Evolutionary conservation across 2,329 filamentous ascomycete genomes (phyloP), one percentile per base, ranked within the genome.

Genomic region (Tolypocladium nubicola): DNA sequence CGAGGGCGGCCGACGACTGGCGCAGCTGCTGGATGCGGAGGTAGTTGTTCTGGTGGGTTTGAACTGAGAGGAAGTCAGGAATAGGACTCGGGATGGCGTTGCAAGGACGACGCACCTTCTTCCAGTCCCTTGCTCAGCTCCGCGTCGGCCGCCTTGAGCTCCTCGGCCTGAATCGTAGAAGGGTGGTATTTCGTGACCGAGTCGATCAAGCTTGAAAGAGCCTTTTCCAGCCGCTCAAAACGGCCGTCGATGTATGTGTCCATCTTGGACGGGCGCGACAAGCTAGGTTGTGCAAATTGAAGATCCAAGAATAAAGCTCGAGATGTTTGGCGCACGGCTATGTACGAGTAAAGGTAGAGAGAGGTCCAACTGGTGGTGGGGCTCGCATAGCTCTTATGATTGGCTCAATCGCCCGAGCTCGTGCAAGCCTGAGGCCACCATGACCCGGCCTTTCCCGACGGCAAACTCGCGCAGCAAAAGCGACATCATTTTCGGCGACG

Each of bases 111-210:
- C 53, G 50, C 75, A 89, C 88, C 75, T 69, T 87, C 76, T 63
- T 85, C 79, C 3, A 95, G 76, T 5, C 87, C 84, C 61, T 79
- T 75, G 63, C 76, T 80, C 50, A 95, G 79, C 59, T 86, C 83
- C 47, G 79, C 76, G 67, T 95, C 88, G 30, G 89, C 89, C 9
- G 78, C 76, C 21, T 88, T 76, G 11, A 95, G 82, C 61, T 91
- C 87, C 57, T 82, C 76, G 7, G 87, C 88, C 33, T 86, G 82
- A 40, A 78, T 72, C 5, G 82, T 75, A 8, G 87, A 89, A 0
- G 90, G 89, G 65, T 91, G 90, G 73, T 92, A 93, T 62, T 90
- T 88, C 7, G 88, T 80, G 61, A 95, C 87, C 0, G 89, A 92
- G 68, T 91, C 88, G 63, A 91, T 86, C 39, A 95, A 77, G 35